Conservation (phyloP, 768 basidiomycete genomes). For the Rhizopogon vulgaris region DNA sequence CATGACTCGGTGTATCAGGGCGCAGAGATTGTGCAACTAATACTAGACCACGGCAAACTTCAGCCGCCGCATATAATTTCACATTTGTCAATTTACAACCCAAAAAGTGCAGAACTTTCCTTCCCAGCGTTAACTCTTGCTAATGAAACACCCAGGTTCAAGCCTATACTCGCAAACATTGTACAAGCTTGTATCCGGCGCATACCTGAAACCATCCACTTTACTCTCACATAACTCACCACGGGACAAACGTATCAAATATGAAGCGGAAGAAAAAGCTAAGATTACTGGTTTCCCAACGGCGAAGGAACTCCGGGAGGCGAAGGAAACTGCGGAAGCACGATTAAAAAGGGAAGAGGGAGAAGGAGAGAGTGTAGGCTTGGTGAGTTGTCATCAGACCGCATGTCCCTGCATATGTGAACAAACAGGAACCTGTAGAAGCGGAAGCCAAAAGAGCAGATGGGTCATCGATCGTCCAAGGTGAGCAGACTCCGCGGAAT, state of each 20-base stretch:
- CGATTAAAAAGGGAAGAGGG: conserved; percentile 66
- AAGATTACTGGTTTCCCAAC: conserved; percentile 75
- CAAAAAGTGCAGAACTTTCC: conserved; percentile 43
- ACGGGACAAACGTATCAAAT: conserved; percentile 72
- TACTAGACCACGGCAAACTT: conserved; percentile 85
- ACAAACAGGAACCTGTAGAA: conserved; percentile 40
- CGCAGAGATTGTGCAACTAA: conserved; percentile 64
- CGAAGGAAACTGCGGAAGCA: conserved; percentile 59
- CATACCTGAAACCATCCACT: conserved; percentile 80
- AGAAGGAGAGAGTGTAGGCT: conserved; percentile 64
- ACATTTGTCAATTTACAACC: conserved; percentile 43
- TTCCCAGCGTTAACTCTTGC: conserved; percentile 9
- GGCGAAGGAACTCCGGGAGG: conserved; percentile 69
- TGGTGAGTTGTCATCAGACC: conserved; percentile 44
- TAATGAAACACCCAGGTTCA: conserved; percentile 25
- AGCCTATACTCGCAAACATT: conserved; percentile 53
- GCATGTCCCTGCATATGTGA: conserved; percentile 10
- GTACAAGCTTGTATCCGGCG: conserved; percentile 61
- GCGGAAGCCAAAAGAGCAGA: conserved; percentile 47
- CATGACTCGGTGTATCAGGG: conserved; percentile 40
- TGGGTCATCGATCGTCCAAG: conserved; percentile 45
- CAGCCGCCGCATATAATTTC: conserved; percentile 64
- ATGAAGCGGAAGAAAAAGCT: conserved; percentile 71
- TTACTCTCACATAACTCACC: conserved; percentile 74
- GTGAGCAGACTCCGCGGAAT: conserved; percentile 24